Conservation (phyloP, 805 yeast genomes). For the Ogataea chonburiensis region DNA sequence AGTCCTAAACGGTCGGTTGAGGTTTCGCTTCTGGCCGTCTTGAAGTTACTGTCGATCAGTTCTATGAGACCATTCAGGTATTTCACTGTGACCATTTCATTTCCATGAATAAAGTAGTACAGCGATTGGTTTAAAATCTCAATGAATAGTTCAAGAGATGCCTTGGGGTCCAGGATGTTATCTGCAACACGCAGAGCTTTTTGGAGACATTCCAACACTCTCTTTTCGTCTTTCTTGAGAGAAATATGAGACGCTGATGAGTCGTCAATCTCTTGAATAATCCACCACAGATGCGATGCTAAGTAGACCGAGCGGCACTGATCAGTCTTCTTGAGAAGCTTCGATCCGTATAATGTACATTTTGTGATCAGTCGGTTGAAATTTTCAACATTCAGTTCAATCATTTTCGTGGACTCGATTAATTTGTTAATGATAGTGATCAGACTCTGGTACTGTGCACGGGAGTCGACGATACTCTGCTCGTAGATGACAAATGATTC, state of each 20-base stretch:
- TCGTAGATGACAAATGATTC: constrained; percentile 87
- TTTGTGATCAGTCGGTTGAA: constrained; percentile 83
- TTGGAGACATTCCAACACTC: constrained; percentile 89
- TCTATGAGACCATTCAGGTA: constrained; percentile 87
- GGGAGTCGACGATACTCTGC: constrained; percentile 50
- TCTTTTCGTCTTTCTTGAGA: constrained; percentile 47
- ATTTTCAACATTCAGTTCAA: constrained; percentile 47
- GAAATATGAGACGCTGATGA: constrained; percentile 25
- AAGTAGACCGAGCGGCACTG: constrained; percentile 89
- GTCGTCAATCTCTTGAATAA: constrained; percentile 52
- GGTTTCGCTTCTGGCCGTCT: constrained; percentile 23
- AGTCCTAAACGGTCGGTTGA: constrained; percentile 22
- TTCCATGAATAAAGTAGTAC: constrained; percentile 82
- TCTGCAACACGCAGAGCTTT: constrained; percentile 88
- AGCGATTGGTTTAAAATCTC: constrained; percentile 86
- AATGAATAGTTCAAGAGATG: constrained; percentile 77
- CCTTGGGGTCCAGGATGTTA: constrained; percentile 79
- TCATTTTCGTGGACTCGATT: constrained; percentile 42
- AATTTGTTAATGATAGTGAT: constrained; percentile 46
- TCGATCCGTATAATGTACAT: constrained; percentile 83
- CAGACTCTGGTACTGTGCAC: constrained; percentile 49
- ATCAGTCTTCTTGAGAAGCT: constrained; percentile 85
- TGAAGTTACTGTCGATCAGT: constrained; percentile 66
- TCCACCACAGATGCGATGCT: constrained; percentile 95
- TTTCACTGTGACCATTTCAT: constrained; percentile 62